Evolutionary conservation across 2,329 filamentous ascomycete species (phyloP).

Genomic region (Aspergillus sp.): DNA sequence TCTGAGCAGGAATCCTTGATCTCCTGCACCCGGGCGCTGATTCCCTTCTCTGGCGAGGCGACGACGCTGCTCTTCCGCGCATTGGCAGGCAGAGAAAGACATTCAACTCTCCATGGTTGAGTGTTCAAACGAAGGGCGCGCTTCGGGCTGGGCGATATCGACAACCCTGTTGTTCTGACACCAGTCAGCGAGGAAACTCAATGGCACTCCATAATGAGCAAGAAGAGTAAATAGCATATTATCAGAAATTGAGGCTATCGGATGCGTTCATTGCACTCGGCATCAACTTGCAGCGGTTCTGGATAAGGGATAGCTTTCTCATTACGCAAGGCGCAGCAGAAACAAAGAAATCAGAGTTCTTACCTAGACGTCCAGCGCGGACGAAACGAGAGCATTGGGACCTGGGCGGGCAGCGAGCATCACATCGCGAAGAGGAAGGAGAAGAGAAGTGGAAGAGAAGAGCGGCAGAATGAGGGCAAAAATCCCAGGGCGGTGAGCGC

Average conservation of each 20-base stretch:
- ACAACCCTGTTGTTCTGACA: slow-evolving; percentile 19
- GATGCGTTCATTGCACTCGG: slow-evolving; percentile 38
- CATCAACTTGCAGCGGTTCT: slow-evolving; percentile 64
- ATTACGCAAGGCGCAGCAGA: slow-evolving; percentile 27
- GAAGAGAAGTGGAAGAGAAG: slow-evolving; percentile 7
- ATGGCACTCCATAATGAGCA: background rate
- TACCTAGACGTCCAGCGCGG: slow-evolving; percentile 31
- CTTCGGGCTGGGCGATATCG: slow-evolving; percentile 6
- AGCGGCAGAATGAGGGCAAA: slow-evolving; percentile 8
- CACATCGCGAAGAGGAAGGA: slow-evolving; percentile 15
- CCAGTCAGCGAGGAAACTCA: background rate
- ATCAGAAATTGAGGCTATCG: slow-evolving; percentile 16
- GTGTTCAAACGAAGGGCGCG: too few relatives aligned
- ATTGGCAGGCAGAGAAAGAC: slow-evolving; percentile 7
- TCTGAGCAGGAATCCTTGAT: slow-evolving; percentile 25
- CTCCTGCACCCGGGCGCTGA: slow-evolving; percentile 29
- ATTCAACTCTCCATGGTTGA: too few relatives aligned
- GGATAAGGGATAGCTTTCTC: slow-evolving; percentile 32
- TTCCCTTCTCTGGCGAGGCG: slow-evolving; percentile 24
- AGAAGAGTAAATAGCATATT: slow-evolving; percentile 1
- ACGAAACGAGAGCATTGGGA: slow-evolving; percentile 32
- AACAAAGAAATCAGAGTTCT: slow-evolving; percentile 10
- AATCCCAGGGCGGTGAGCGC: slow-evolving; percentile 10
- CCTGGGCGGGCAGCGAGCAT: slow-evolving; percentile 8
- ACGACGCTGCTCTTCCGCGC: slow-evolving; percentile 17